phyloP scores from a whole-genome alignment of 208 protist genomes.

The Trypanosoma caninum region DNA sequence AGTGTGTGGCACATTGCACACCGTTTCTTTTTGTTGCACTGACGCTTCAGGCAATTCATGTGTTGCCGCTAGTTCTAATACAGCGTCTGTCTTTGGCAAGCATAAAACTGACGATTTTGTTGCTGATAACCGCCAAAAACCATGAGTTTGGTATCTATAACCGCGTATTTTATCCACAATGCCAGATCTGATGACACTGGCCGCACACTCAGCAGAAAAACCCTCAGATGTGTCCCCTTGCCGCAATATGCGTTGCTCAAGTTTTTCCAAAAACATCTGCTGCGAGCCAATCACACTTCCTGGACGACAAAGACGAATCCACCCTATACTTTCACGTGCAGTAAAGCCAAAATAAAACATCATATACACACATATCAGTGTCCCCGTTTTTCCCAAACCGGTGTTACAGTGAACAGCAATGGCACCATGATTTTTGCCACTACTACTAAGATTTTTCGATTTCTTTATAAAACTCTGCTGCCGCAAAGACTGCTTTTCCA shows the following conservation, averaged over 20 bases:
- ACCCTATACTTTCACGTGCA: constrained; percentile 91
- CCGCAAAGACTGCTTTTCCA: not conserved
- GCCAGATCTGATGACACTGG: constrained; percentile 10
- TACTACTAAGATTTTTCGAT: constrained; percentile 4
- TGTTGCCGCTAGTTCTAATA: too few species aligned
- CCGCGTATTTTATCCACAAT: not conserved
- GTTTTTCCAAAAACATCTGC: constrained; percentile 91
- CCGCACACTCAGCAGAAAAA: not conserved
- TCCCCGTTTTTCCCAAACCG: constrained; percentile 96
- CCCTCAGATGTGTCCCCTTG: constrained; percentile 12
- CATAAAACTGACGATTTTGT: not conserved
- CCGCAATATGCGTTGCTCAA: constrained; percentile 53
- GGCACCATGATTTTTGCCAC: constrained; percentile 25
- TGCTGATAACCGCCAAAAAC: not conserved
- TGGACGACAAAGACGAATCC: constrained; percentile 92
- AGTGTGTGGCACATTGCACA: too few species aligned
- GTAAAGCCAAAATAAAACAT: constrained; percentile 94
- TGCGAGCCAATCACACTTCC: constrained; percentile 96
- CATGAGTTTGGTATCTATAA: constrained; percentile 18
- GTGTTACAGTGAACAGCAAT: constrained; percentile 96
- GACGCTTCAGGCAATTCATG: too few species aligned
- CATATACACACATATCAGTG: constrained; percentile 88
- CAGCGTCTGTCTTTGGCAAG: not conserved
- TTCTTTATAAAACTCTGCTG: not conserved
- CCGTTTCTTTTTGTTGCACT: too few species aligned